phyloP scores from a whole-genome alignment of 331 rosid species.

The Phaseolus coccineus region DNA sequence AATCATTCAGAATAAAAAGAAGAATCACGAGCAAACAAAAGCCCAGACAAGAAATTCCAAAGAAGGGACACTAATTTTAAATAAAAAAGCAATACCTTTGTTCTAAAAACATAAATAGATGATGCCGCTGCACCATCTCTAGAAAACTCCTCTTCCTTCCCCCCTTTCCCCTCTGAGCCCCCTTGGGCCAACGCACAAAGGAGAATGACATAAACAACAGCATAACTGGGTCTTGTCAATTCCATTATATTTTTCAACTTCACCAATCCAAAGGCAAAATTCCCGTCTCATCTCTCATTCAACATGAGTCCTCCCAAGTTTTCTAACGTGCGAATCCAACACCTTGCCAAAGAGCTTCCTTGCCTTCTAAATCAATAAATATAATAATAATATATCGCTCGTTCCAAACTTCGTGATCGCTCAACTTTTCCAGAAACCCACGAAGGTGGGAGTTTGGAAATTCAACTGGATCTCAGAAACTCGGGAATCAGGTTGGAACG shows the following conservation, averaged over 20 bases:
- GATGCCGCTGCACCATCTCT: slow-evolving; percentile 38
- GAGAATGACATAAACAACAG: slow-evolving; percentile 64
- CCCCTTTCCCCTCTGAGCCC: slow-evolving; percentile 70
- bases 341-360: slow-evolving; percentile 20
- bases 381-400: neutral
- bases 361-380: slow-evolving; percentile 37
- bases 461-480: slow-evolving; percentile 38
- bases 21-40: neutral
- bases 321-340: slow-evolving; percentile 2
- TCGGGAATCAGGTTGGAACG: slow-evolving; percentile 35
- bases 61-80: neutral
- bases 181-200: slow-evolving; percentile 73
- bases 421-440: slow-evolving; percentile 34
- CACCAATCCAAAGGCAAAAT: slow-evolving; percentile 53
- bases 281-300: slow-evolving; percentile 78
- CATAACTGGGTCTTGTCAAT: slow-evolving; percentile 61
- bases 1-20: neutral
- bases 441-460: slow-evolving; percentile 20
- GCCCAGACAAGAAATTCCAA: slow-evolving; percentile 23
- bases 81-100: slow-evolving; percentile 53
- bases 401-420: slow-evolving; percentile 14
- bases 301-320: slow-evolving; percentile 37
- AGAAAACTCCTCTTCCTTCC: slow-evolving; percentile 43
- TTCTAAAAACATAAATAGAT: slow-evolving; percentile 32
- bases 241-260: slow-evolving; percentile 66